These are phyloP conservation scores for Cymodocea nodosa DNA, from an alignment of 116 monocot species.

Conservation along the genomic window DNA sequence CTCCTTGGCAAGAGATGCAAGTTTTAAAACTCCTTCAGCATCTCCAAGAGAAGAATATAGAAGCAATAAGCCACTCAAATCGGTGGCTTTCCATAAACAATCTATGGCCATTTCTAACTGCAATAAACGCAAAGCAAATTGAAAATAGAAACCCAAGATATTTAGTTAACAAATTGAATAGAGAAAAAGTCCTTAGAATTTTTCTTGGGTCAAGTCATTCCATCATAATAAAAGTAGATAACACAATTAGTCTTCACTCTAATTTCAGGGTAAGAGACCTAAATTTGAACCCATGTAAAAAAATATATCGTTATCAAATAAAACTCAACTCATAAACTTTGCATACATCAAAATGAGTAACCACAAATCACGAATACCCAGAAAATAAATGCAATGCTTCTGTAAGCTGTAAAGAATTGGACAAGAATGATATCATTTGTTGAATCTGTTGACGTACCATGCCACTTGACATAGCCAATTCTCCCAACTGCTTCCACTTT, in stretches of 20 bases:
- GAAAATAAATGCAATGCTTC: too few relatives aligned
- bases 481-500: slow-evolving; percentile 95
- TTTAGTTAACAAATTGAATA: neutral
- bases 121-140: slow-evolving; percentile 5
- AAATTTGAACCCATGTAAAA: too few relatives aligned
- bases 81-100: slow-evolving; percentile 68
- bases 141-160: neutral
- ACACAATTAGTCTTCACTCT: too few relatives aligned
- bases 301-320: too few relatives aligned
- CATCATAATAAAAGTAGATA: too few relatives aligned
- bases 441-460: slow-evolving; percentile 30
- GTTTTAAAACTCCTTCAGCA: slow-evolving; percentile 68
- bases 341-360: too few relatives aligned
- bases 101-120: slow-evolving; percentile 89
- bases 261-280: too few relatives aligned
- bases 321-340: too few relatives aligned
- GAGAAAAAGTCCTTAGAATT: neutral
- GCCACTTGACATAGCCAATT: slow-evolving; percentile 84
- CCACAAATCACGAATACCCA: too few relatives aligned
- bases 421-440: neutral
- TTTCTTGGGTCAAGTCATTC: neutral
- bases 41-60: slow-evolving; percentile 79
- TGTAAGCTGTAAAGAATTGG: neutral
- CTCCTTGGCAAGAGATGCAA: slow-evolving; percentile 73
- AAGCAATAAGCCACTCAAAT: slow-evolving; percentile 85